These are phyloP conservation scores for Tylopilus vinaceipallidus DNA, from an alignment of 768 basidiomycete species.

Conservation along the genomic window DNA sequence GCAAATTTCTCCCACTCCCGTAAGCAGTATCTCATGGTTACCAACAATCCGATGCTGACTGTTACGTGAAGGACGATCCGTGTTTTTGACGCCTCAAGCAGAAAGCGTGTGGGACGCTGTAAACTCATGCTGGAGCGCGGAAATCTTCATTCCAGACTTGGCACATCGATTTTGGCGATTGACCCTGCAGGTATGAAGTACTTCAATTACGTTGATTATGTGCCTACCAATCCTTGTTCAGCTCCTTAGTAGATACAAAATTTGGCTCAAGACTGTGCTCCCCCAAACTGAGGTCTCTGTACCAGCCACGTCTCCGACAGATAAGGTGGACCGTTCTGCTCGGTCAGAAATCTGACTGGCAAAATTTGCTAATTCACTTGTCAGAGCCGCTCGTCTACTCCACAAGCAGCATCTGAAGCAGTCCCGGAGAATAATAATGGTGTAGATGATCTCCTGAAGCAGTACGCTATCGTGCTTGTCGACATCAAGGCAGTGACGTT, in stretches of 20 bases:
- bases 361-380: slow-evolving; percentile 12
- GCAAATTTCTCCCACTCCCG: slow-evolving; percentile 38
- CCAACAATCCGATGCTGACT: neutral
- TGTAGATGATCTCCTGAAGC: slow-evolving; percentile 65
- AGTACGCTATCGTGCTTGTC: slow-evolving; percentile 62
- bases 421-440: slow-evolving; percentile 52
- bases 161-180: slow-evolving; percentile 87
- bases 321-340: slow-evolving; percentile 32
- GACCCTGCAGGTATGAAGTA: slow-evolving; percentile 70
- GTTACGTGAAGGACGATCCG: slow-evolving; percentile 20
- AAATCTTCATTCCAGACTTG: slow-evolving; percentile 82
- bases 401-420: slow-evolving; percentile 46
- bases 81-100: slow-evolving; percentile 63
- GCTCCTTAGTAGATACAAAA: slow-evolving; percentile 78
- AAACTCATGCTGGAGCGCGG: slow-evolving; percentile 79
- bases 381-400: slow-evolving; percentile 51
- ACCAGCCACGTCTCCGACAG: slow-evolving; percentile 35
- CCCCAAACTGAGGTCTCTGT: slow-evolving; percentile 40
- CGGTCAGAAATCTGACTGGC: neutral
- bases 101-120: slow-evolving; percentile 71
- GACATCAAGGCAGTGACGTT: slow-evolving; percentile 63
- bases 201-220: neutral
- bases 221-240: slow-evolving; percentile 29
- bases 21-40: slow-evolving; percentile 20
- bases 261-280: slow-evolving; percentile 68